phyloP scores from a whole-genome alignment of 177 flowering plant genomes.

The Vitis hybrid region DNA sequence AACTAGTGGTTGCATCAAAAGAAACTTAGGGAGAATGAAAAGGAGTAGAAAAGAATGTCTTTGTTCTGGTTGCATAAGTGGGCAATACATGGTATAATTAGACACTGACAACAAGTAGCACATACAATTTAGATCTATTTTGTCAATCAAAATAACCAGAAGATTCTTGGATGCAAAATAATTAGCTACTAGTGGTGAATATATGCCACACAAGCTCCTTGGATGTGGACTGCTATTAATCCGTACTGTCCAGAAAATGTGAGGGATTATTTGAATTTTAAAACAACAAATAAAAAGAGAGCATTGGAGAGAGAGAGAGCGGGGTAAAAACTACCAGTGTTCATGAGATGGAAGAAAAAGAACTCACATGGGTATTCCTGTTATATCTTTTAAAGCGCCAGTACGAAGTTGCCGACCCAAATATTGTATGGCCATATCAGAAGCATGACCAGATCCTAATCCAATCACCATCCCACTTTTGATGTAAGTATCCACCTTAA shows the following conservation, averaged over 20 bases:
- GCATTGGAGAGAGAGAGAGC: neutral
- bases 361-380: slow-evolving; percentile 64
- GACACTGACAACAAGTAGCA: neutral
- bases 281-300: neutral
- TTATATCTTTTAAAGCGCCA: slow-evolving; percentile 48
- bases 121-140: neutral
- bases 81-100: neutral
- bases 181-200: too few species aligned
- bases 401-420: slow-evolving; percentile 56
- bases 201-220: too few species aligned
- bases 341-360: neutral
- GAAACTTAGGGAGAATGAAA: neutral
- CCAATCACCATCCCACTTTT: slow-evolving; percentile 67
- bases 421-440: slow-evolving; percentile 54
- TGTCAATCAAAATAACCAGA: neutral
- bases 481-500: slow-evolving; percentile 55
- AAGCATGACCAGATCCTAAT: slow-evolving; percentile 65
- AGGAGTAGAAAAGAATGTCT: neutral
- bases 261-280: neutral
- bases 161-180: neutral
- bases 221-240: neutral
- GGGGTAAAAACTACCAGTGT: neutral
- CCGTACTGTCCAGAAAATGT: neutral
- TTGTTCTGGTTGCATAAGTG: neutral
- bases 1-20: neutral